Evolutionary conservation across 1,284 basidiomycete species (phyloP).

Genomic region (Cutaneotrichosporon curvatum): DNA sequence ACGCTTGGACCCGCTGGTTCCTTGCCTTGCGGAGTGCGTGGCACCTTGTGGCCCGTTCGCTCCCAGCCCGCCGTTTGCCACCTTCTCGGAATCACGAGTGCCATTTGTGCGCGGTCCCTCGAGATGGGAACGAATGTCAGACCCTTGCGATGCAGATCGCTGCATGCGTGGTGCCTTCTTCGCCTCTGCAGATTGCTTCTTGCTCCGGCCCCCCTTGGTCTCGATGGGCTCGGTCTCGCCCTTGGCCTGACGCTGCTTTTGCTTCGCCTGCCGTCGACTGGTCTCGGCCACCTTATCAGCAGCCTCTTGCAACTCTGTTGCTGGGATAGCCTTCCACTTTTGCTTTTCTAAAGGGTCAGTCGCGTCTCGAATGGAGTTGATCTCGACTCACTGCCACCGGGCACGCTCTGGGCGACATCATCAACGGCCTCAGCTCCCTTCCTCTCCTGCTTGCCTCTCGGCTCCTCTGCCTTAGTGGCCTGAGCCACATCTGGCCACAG

Average conservation of each 20-base stretch:
- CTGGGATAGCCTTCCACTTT: conserved; percentile 46
- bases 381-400: conserved; percentile 22
- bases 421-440: conserved; percentile 16
- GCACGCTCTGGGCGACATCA: background rate
- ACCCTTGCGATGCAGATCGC: conserved; percentile 13
- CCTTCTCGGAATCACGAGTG: background rate
- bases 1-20: too few species aligned
- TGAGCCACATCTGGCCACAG: conserved; percentile 40
- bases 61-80: background rate
- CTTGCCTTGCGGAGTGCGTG: too few species aligned
- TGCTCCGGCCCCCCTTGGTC: conserved; percentile 9
- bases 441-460: conserved; percentile 26
- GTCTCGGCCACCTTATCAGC: conserved; percentile 40
- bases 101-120: background rate
- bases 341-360: conserved; percentile 34
- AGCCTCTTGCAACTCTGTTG: conserved; percentile 44
- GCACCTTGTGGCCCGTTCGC: background rate
- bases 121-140: conserved; percentile 13
- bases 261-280: conserved; percentile 20
- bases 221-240: conserved; percentile 10
- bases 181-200: conserved; percentile 3
- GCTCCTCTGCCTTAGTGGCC: conserved; percentile 24
- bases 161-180: conserved; percentile 6
- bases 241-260: conserved; percentile 16
- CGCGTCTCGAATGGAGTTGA: background rate